Percentiles rank a stretch among this genome's conserved stretches.
Conservation (phyloP, 1,284 basidiomycete genomes). For the Coriolopsis trogii region DNA sequence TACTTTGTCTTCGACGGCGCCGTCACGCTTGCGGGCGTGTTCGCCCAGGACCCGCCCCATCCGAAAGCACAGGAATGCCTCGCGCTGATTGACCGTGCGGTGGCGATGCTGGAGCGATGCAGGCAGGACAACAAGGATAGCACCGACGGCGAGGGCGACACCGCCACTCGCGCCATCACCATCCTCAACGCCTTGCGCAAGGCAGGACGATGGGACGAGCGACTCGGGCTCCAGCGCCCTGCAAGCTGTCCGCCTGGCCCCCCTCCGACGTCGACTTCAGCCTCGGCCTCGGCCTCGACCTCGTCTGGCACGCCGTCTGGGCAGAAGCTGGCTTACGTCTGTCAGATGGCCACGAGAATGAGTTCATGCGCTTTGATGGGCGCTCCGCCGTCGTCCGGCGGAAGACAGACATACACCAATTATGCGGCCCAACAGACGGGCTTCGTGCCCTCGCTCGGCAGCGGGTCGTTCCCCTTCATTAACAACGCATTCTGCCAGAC, state of each 20-base stretch:
- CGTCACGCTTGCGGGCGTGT: conserved; percentile 32
- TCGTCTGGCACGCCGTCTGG: no score
- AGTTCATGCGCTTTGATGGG: no score
- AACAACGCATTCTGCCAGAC: no score
- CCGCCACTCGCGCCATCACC: conserved; percentile 24
- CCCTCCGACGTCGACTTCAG: no score
- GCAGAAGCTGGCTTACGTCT: no score
- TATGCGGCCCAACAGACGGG: no score
- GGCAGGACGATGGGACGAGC: conserved; percentile 28
- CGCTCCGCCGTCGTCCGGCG: no score
- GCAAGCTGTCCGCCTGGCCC: conserved; percentile 7
- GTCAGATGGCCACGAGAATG: no score
- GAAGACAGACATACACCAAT: no score
- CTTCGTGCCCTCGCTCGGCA: no score
- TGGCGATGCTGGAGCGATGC: conserved; percentile 23
- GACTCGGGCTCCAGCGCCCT: conserved; percentile 16
- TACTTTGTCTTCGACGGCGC: conserved; percentile 39
- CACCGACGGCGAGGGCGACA: conserved; percentile 29
- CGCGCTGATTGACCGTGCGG: conserved; percentile 27
- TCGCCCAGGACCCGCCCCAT: conserved; percentile 32
- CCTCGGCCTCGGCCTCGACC: no score
- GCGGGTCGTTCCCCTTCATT: no score
- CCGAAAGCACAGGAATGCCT: conserved; percentile 28
- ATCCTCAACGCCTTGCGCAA: conserved; percentile 28
- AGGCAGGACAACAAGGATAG: conserved; percentile 12